Evolutionary conservation across 192 early-diverging fungal genomes (phyloP), one percentile per base, ranked within the genome.

Genomic region (Entomortierella chlamydospora): DNA sequence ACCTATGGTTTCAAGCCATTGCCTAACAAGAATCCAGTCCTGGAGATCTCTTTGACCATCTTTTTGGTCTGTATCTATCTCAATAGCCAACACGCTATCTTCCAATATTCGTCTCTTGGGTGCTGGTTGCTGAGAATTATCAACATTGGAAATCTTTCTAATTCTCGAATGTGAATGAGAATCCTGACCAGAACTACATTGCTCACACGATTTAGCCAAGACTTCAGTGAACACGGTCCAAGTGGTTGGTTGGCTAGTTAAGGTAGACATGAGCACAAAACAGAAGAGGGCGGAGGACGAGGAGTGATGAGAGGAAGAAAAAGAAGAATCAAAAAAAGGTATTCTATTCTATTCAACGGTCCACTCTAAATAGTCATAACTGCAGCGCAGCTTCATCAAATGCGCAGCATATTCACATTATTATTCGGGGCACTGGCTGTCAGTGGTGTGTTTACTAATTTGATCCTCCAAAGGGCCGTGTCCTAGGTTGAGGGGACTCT

Each of bases 141-240:
- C 33, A 8, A 64, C 30, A 39, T 62, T 5, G 8, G 47, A 23
- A 3, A 56, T 25, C 28, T 43, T 55, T 37, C 52, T 41, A 9
- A 56, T 45, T 34, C 29, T 61, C 10, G 30, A 37, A 18, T 2
- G 13, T 20, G 28, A 20, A 7, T 37, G 25, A 18, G 18, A 25
- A 8, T 33, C 8, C 5, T 29, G 43, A 17, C 8, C 4, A 4
- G 53, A 52, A 30, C 0, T 11, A 29, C 71, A 73, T 25, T 45
- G 49, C 23, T 6, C 26, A 29, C 62, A 65, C 22, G 11, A 33
- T 30, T 18, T 25, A 50, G 62, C 18, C 1, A 73, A n/a, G 18
- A 65, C 49, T 5, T 66, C 49, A 13, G 62, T 41, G 22, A 73
- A 64, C n/a, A 51, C n/a, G 17, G 28, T 60, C 71, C 71, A 73